Conservation (phyloP, 306 rosid genomes). For the Myrica gale region DNA sequence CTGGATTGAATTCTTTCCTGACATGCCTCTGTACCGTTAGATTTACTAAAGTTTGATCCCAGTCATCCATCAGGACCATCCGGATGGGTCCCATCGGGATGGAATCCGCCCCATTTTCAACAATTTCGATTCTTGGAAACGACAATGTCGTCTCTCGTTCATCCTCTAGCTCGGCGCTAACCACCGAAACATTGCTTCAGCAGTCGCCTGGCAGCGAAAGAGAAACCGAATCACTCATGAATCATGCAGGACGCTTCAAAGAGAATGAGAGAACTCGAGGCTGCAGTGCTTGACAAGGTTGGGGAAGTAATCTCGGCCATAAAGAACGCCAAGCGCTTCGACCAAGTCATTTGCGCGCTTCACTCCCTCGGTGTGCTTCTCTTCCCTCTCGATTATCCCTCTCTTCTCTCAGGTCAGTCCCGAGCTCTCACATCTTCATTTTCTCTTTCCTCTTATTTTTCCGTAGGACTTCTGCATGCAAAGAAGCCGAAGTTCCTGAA, state of each 20-base stretch:
- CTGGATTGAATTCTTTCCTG: no score
- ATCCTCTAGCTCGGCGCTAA: not conserved
- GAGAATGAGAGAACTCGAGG: conserved; percentile 48
- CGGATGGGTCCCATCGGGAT: no score
- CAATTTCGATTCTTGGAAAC: not conserved
- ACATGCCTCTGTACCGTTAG: no score
- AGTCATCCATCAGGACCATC: no score
- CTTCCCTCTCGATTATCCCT: conserved; percentile 57
- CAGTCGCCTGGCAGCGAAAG: not conserved
- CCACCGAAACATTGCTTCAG: not conserved
- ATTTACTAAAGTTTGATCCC: no score
- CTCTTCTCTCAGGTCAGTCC: conserved; percentile 59
- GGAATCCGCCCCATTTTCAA: no score
- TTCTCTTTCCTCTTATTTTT: not conserved
- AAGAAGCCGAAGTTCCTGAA: not conserved
- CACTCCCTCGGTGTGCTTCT: conserved; percentile 66
- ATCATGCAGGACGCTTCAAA: conserved; percentile 45
- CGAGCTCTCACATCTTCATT: not conserved
- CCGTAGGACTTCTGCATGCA: not conserved
- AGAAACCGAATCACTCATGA: conserved; percentile 36
- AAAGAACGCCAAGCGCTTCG: conserved; percentile 61
- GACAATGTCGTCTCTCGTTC: not conserved
- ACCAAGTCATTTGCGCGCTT: conserved; percentile 72
- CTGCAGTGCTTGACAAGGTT: conserved; percentile 40
- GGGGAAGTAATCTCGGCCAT: conserved; percentile 61